Evolutionary conservation across 371 early-diverging fungal genomes (phyloP).

Genomic region (Mucor indicus): DNA sequence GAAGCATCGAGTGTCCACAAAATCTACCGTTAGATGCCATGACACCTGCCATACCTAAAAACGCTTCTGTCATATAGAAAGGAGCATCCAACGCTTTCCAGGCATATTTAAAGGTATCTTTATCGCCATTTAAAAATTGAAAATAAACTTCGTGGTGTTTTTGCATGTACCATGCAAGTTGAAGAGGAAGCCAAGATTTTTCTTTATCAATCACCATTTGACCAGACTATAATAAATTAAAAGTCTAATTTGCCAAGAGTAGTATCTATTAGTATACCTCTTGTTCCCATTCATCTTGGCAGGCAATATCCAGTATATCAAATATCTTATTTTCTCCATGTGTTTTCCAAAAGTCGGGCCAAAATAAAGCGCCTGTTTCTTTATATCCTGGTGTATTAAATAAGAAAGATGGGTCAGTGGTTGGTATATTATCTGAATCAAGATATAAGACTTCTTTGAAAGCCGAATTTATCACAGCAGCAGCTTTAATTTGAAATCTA

Average conservation of each 20-base stretch:
- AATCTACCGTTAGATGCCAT: constrained; percentile 26
- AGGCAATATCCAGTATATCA: constrained; percentile 31
- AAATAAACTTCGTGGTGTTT: constrained; percentile 38
- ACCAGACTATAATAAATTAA: constrained; percentile 26
- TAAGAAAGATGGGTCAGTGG: constrained; percentile 42
- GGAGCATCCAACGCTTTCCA: constrained; percentile 40
- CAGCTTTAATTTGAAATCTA: constrained; percentile 52
- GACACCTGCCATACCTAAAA: constrained; percentile 43
- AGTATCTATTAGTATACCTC: constrained; percentile 22
- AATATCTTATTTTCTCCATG: constrained; percentile 42
- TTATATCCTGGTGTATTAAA: constrained; percentile 43
- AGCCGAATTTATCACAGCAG: constrained; percentile 44
- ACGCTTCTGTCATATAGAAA: constrained; percentile 33
- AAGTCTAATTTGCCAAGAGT: not conserved
- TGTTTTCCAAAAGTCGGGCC: constrained; percentile 61
- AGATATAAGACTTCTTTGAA: constrained; percentile 50
- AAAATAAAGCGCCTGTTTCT: constrained; percentile 50
- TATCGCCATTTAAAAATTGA: constrained; percentile 46
- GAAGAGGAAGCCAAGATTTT: constrained; percentile 35
- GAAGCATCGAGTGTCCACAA: constrained; percentile 48
- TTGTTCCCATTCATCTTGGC: constrained; percentile 47
- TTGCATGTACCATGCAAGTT: constrained; percentile 46
- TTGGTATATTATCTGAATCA: constrained; percentile 54
- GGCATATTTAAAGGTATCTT: constrained; percentile 47
- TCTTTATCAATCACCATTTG: constrained; percentile 45